Conservation (phyloP, 75 land plant species). For the Pinus albicaulis region DNA sequence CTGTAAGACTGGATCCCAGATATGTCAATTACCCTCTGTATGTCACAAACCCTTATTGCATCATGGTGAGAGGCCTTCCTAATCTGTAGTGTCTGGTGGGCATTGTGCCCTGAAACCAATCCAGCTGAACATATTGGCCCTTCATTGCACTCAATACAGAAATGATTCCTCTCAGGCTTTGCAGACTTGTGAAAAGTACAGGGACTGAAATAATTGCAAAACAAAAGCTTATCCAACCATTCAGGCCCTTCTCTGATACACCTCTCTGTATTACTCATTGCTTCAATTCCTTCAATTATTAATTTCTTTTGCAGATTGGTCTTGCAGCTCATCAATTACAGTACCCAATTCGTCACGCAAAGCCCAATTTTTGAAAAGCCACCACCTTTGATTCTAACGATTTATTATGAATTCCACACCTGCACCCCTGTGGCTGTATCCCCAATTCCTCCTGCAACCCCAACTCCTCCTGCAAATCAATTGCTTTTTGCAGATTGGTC, state of each 20-base stretch:
- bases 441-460: too few relatives aligned
- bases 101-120: conserved; percentile 10
- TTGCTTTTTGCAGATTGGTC: too few relatives aligned
- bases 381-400: neutral
- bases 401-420: too few relatives aligned
- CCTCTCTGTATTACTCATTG: neutral
- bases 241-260: conserved; percentile 12
- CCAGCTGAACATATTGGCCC: conserved; percentile 22
- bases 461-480: neutral
- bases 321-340: neutral
- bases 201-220: conserved; percentile 10
- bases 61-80: conserved; percentile 27
- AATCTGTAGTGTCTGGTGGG: conserved; percentile 24
- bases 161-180: conserved; percentile 25
- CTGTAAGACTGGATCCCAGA: conserved; percentile 26
- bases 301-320: too few relatives aligned
- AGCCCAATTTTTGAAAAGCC: neutral
- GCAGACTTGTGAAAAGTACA: conserved; percentile 9
- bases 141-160: conserved; percentile 29
- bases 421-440: too few relatives aligned
- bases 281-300: neutral
- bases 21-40: conserved; percentile 18
- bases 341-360: neutral
- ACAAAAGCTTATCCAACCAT: conserved; percentile 17
- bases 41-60: conserved; percentile 16